Percentiles rank a stretch among this genome's conserved stretches.
Conservation (phyloP, 2,329 filamentous ascomycete species). For the Diaporthe capsici region DNA sequence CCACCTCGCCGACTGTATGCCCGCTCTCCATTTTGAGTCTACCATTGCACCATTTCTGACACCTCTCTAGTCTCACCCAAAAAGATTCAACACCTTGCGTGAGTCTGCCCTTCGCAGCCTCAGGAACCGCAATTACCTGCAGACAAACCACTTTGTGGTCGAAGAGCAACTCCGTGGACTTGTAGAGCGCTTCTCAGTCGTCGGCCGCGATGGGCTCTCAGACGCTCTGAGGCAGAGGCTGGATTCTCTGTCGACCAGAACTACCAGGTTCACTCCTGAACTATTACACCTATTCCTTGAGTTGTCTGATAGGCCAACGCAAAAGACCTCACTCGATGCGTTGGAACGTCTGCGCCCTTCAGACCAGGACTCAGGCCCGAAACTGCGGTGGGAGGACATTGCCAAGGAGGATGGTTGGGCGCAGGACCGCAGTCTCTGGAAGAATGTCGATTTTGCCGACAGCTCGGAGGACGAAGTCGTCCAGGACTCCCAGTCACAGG, state of each 20-base stretch:
- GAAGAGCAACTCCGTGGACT: conserved; percentile 76
- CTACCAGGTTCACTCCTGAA: conserved; percentile 81
- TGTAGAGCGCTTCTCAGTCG: conserved; percentile 87
- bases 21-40: conserved; percentile 29
- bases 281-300: conserved; percentile 83
- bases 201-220: conserved; percentile 84
- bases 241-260: conserved; percentile 46
- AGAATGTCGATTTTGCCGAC: conserved; percentile 76
- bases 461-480: conserved; percentile 73
- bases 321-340: conserved; percentile 75
- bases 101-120: conserved; percentile 67
- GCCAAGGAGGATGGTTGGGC: conserved; percentile 82
- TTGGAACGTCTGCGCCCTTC: conserved; percentile 68
- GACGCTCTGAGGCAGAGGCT: conserved; percentile 70
- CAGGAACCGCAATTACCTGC: conserved; percentile 69
- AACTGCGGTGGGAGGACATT: conserved; percentile 84
- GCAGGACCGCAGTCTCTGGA: conserved; percentile 78
- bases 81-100: conserved; percentile 59
- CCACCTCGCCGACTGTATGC: conserved; percentile 66
- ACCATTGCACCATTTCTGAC: not conserved
- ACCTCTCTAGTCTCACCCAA: conserved; percentile 49
- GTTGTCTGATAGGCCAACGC: conserved; percentile 84
- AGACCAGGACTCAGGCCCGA: conserved; percentile 58
- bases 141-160: conserved; percentile 84
- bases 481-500: conserved; percentile 54